A percentile compares a stretch with the other conserved stretches of the same genome.
Conservation (phyloP, 495 filamentous ascomycete genomes). For the Tuber brumale region DNA sequence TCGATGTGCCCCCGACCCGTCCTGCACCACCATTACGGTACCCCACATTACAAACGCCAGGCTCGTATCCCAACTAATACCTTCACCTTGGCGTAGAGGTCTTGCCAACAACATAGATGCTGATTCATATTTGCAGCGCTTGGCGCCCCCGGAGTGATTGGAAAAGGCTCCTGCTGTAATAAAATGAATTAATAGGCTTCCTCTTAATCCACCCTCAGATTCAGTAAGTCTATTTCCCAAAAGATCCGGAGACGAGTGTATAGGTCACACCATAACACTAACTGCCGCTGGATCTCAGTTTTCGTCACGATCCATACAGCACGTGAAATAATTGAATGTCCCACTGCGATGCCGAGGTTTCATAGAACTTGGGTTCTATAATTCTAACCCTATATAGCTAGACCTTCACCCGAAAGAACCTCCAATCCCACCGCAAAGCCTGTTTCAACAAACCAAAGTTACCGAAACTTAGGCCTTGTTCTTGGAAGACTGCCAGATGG, state of each 20-base stretch:
- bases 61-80: neutral
- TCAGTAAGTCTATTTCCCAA: neutral
- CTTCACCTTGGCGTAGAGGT: neutral
- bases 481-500: constrained; percentile 47
- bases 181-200: neutral
- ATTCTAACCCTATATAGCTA: neutral
- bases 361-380: neutral
- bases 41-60: neutral
- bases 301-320: neutral
- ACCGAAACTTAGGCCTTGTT: constrained; percentile 15
- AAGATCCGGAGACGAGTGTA: neutral
- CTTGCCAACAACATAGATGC: neutral
- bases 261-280: neutral
- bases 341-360: neutral
- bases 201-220: neutral
- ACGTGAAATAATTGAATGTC: neutral
- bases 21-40: neutral
- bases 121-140: neutral
- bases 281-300: neutral
- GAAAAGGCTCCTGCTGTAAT: neutral
- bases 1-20: neutral
- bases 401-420: neutral
- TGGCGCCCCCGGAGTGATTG: neutral
- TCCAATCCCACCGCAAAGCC: neutral
- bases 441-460: neutral